Evolutionary conservation across 768 basidiomycete species (phyloP).

Genomic region (Tephrocybe sp.): DNA sequence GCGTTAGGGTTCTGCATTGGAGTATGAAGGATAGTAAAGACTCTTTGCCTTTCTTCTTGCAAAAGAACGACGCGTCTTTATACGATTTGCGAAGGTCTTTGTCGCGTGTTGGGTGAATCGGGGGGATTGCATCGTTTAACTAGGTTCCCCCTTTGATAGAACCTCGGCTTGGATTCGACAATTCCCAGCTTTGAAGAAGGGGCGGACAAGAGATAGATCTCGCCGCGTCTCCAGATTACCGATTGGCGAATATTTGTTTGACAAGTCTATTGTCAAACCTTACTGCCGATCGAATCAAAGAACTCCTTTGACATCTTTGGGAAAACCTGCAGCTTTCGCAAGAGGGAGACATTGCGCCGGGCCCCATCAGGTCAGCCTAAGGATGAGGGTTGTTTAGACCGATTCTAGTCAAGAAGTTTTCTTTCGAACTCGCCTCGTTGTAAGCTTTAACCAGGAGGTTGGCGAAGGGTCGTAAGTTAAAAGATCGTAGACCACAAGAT

Average conservation of each 20-base stretch:
- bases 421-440: slow-evolving; percentile 18
- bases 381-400: slow-evolving; percentile 15
- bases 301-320: slow-evolving; percentile 26
- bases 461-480: slow-evolving; percentile 18
- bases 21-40: background rate
- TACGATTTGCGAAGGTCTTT: slow-evolving; percentile 19
- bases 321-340: slow-evolving; percentile 24
- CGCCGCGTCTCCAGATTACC: slow-evolving; percentile 13
- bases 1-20: slow-evolving; percentile 5
- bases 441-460: slow-evolving; percentile 18
- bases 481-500: slow-evolving; percentile 20
- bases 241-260: slow-evolving; percentile 35
- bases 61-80: slow-evolving; percentile 22
- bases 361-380: slow-evolving; percentile 12
- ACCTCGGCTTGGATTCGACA: slow-evolving; percentile 22
- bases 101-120: slow-evolving; percentile 21
- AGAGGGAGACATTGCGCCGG: slow-evolving; percentile 9
- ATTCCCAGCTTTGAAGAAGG: slow-evolving; percentile 15
- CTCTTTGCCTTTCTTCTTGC: background rate
- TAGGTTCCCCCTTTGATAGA: slow-evolving; percentile 23
- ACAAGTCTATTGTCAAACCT: slow-evolving; percentile 19
- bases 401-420: slow-evolving; percentile 11
- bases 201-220: slow-evolving; percentile 27
- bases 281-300: slow-evolving; percentile 16
- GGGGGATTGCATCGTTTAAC: slow-evolving; percentile 24